Percentiles rank a stretch among this genome's conserved stretches.
Conservation (phyloP, 257 asterid genomes). For the Schizonepeta tenuifolia region DNA sequence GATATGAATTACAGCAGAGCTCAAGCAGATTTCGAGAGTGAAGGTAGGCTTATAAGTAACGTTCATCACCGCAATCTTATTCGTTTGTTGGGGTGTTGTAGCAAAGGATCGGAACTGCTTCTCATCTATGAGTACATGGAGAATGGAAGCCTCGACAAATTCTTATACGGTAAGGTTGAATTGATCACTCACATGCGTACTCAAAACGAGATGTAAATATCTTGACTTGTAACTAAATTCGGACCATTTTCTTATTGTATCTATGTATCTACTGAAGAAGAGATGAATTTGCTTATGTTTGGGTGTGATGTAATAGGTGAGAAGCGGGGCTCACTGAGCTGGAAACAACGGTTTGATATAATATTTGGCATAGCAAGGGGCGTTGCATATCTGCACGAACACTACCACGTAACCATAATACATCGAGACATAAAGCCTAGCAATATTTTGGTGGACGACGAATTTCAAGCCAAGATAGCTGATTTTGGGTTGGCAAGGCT, state of each 20-base stretch:
- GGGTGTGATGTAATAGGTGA: slow-evolving; percentile 45
- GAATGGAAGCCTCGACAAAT: slow-evolving; percentile 73
- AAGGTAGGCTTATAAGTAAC: slow-evolving; percentile 79
- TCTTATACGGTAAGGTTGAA: slow-evolving; percentile 38
- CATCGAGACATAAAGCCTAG: slow-evolving; percentile 83
- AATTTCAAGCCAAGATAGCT: slow-evolving; percentile 65
- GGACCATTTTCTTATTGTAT: not conserved
- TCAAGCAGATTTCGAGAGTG: slow-evolving; percentile 70
- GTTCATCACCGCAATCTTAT: slow-evolving; percentile 88
- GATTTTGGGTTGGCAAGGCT: slow-evolving; percentile 85
- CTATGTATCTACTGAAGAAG: not conserved
- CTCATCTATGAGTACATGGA: slow-evolving; percentile 79
- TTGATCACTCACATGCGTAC: not conserved
- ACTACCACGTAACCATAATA: slow-evolving; percentile 68
- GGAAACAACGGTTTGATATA: slow-evolving; percentile 73
- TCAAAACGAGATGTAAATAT: no score
- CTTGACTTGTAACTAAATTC: no score
- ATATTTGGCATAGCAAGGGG: slow-evolving; percentile 77
- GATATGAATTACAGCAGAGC: slow-evolving; percentile 53
- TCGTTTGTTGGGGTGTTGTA: slow-evolving; percentile 74
- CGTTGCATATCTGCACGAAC: slow-evolving; percentile 77
- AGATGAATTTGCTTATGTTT: not conserved
- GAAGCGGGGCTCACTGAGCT: slow-evolving; percentile 54
- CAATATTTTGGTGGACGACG: slow-evolving; percentile 62
- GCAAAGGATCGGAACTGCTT: slow-evolving; percentile 61